Conservation (phyloP, 495 filamentous ascomycete species). For the Aspergillus kassunensis region DNA sequence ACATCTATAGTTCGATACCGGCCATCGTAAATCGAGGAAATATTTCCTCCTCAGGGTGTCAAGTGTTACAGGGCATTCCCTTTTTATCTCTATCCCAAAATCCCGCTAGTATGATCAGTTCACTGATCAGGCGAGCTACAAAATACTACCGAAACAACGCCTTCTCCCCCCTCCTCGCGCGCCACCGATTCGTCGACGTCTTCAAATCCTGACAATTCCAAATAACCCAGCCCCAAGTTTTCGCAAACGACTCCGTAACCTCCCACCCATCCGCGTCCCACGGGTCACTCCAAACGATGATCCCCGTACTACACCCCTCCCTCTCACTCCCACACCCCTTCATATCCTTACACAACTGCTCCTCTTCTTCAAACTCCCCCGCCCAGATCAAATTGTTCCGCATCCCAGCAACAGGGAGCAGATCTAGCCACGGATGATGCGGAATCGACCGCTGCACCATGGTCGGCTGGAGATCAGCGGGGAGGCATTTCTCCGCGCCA, state of each 20-base stretch:
- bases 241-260: constrained; percentile 34
- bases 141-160: constrained; percentile 15
- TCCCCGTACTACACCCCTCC: constrained; percentile 13
- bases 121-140: no score
- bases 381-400: constrained; percentile 36
- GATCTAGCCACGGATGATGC: constrained; percentile 40
- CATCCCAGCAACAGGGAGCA: constrained; percentile 32
- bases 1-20: no score
- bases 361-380: constrained; percentile 37
- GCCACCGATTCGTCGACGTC: constrained; percentile 41
- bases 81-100: no score
- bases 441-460: constrained; percentile 30
- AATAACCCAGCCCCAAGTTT: constrained; percentile 39
- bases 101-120: no score
- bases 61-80: no score
- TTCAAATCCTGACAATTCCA: constrained; percentile 34
- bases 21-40: no score
- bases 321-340: constrained; percentile 20
- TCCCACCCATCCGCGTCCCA: constrained; percentile 43
- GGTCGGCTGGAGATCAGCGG: constrained; percentile 33
- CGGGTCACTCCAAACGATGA: constrained; percentile 45
- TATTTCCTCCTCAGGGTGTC: no score
- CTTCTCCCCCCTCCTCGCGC: constrained; percentile 30
- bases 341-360: constrained; percentile 38
- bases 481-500: background rate